Conservation (phyloP, 1,284 basidiomycete species). For the Austroboletus novae-zelandiae region DNA sequence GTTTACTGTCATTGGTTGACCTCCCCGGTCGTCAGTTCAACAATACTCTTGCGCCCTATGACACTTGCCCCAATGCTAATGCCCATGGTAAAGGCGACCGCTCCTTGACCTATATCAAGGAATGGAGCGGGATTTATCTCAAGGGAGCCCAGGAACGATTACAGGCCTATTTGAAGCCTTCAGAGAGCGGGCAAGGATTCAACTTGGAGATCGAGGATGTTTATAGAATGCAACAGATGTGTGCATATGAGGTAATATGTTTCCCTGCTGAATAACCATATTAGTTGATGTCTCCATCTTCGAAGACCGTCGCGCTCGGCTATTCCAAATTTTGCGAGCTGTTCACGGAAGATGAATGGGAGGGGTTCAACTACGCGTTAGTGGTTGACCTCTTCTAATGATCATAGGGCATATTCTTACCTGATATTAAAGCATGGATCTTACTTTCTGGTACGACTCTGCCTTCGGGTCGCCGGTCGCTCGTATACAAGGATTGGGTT, state of each 20-base stretch:
- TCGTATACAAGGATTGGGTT: slow-evolving; percentile 82
- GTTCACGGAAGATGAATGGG: slow-evolving; percentile 89
- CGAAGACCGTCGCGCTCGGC: slow-evolving; percentile 83
- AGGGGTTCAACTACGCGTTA: slow-evolving; percentile 82
- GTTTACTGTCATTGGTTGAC: neutral
- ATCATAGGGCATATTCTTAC: neutral
- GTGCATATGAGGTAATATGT: slow-evolving; percentile 72
- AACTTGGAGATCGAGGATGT: slow-evolving; percentile 38
- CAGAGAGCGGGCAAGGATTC: too few relatives aligned
- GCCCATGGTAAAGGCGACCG: slow-evolving; percentile 50
- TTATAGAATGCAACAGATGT: slow-evolving; percentile 73
- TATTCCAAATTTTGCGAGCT: slow-evolving; percentile 88
- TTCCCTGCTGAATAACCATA: too few relatives aligned
- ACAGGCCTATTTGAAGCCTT: too few relatives aligned
- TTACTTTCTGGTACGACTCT: slow-evolving; percentile 62
- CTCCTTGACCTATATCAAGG: slow-evolving; percentile 46
- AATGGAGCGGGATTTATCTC: slow-evolving; percentile 75
- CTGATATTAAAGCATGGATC: slow-evolving; percentile 8
- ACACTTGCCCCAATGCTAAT: slow-evolving; percentile 54
- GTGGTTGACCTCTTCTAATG: slow-evolving; percentile 23
- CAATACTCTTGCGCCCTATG: slow-evolving; percentile 30
- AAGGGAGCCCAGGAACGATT: slow-evolving; percentile 43
- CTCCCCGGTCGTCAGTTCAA: slow-evolving; percentile 23
- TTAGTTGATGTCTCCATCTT: neutral
- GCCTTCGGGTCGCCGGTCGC: slow-evolving; percentile 77